Evolutionary conservation across 2,329 filamentous ascomycete species (phyloP).

Genomic region (Verticillium klebahnii): DNA sequence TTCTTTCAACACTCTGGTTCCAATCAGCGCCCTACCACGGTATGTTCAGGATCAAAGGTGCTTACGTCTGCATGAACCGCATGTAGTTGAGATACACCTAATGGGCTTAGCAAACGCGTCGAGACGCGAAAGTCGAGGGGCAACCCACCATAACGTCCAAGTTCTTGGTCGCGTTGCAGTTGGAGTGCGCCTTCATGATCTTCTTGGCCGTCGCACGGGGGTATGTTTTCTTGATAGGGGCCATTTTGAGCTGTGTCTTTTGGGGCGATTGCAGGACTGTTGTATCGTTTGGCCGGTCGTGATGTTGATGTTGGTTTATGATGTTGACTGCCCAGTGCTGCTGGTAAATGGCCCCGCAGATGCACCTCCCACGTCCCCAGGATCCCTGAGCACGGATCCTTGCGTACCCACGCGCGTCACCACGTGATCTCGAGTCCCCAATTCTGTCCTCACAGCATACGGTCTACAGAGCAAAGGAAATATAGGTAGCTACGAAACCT

Average conservation of each 20-base stretch:
- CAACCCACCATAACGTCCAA: constrained; percentile 73
- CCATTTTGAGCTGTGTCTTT: constrained; percentile 37
- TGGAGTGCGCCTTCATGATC: constrained; percentile 84
- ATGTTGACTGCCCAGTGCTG: neutral
- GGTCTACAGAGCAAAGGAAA: no score
- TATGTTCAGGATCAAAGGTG: constrained; percentile 3
- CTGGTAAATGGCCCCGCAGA: neutral
- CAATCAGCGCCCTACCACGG: neutral
- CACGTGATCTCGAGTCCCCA: no score
- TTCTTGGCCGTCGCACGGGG: constrained; percentile 82
- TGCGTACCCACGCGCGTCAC: no score
- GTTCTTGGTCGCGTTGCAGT: constrained; percentile 76
- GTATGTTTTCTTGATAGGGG: constrained; percentile 68
- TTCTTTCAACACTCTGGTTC: constrained; percentile 69
- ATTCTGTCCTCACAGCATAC: no score
- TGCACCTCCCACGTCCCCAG: no score
- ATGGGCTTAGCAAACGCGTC: constrained; percentile 16
- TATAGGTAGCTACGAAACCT: no score
- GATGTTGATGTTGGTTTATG: neutral
- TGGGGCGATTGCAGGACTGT: neutral
- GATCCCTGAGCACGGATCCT: no score
- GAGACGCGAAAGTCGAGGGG: constrained; percentile 8
- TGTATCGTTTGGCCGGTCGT: neutral
- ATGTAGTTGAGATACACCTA: constrained; percentile 84
- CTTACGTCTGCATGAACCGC: constrained; percentile 68